Conservation (phyloP, 2,329 filamentous ascomycete genomes). For the Penicillium sp. region DNA sequence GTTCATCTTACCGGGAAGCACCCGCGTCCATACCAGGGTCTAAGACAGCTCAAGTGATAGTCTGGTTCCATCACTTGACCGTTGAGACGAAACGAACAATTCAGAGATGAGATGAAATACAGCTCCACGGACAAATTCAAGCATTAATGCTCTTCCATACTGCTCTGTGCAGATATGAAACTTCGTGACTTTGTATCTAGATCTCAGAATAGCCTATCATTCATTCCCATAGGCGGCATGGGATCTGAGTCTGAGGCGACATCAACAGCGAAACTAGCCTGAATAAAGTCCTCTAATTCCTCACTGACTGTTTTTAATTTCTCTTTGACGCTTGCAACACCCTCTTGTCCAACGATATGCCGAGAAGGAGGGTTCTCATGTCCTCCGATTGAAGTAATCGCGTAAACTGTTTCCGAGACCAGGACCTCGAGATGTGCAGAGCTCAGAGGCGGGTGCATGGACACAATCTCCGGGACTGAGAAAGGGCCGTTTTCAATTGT, state of each 20-base stretch:
- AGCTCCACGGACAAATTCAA: background rate
- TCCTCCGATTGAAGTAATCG: constrained; percentile 85
- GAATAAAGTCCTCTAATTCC: constrained; percentile 93
- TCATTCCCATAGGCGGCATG: constrained; percentile 9
- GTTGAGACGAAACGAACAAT: no score
- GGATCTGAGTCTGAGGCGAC: constrained; percentile 35
- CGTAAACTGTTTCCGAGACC: constrained; percentile 85
- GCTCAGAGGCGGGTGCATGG: constrained; percentile 72
- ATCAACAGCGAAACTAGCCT: constrained; percentile 82
- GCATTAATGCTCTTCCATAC: background rate
- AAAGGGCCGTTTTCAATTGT: constrained; percentile 36
- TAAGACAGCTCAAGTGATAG: background rate
- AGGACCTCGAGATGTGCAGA: constrained; percentile 67
- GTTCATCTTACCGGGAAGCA: background rate
- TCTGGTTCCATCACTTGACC: no score
- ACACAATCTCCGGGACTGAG: constrained; percentile 51
- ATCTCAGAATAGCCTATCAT: constrained; percentile 14
- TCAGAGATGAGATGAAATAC: background rate
- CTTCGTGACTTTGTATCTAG: background rate
- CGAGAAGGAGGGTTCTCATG: constrained; percentile 93
- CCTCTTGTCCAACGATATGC: constrained; percentile 91
- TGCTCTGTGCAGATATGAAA: background rate
- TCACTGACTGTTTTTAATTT: constrained; percentile 96
- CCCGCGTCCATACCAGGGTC: background rate
- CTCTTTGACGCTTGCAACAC: constrained; percentile 83